Evolutionary conservation across 164 flowering plant species (phyloP).

Genomic region (Warburgia ugandensis): DNA sequence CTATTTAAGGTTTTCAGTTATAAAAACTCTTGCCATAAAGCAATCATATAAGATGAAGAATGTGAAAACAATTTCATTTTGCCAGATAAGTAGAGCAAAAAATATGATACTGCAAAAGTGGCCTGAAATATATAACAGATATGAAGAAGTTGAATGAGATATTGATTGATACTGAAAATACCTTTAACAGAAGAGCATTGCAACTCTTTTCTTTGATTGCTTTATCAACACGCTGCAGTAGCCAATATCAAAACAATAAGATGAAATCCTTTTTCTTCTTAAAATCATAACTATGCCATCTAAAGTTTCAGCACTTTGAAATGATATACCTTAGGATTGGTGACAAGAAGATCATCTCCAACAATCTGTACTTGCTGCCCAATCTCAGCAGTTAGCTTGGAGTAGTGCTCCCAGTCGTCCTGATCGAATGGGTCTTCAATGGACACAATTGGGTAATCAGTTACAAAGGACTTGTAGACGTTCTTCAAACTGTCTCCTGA

Average conservation of each 20-base stretch:
- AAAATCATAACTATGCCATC: neutral
- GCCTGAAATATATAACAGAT: no score
- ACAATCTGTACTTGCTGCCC: constrained; percentile 35
- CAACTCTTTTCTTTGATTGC: constrained; percentile 53
- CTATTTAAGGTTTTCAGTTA: no score
- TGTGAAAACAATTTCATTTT: no score
- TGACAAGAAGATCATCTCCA: constrained; percentile 38
- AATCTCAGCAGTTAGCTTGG: constrained; percentile 30
- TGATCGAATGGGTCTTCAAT: constrained; percentile 40
- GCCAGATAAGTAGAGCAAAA: no score
- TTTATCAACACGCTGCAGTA: constrained; percentile 40
- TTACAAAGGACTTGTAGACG: constrained; percentile 33
- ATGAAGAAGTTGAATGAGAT: no score
- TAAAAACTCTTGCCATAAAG: no score
- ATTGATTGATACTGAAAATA: constrained; percentile 6
- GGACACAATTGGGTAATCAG: constrained; percentile 35
- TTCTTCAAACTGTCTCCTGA: constrained; percentile 32
- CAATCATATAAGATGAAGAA: no score
- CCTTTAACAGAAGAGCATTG: constrained; percentile 66
- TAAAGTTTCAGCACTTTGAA: neutral
- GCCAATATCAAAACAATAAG: constrained; percentile 2
- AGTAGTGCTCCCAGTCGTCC: constrained; percentile 39
- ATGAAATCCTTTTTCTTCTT: neutral
- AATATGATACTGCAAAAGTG: no score
- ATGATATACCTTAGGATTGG: constrained; percentile 28